phyloP scores from a whole-genome alignment of 2,329 filamentous ascomycete genomes.

The Aspergillus udagawae region DNA sequence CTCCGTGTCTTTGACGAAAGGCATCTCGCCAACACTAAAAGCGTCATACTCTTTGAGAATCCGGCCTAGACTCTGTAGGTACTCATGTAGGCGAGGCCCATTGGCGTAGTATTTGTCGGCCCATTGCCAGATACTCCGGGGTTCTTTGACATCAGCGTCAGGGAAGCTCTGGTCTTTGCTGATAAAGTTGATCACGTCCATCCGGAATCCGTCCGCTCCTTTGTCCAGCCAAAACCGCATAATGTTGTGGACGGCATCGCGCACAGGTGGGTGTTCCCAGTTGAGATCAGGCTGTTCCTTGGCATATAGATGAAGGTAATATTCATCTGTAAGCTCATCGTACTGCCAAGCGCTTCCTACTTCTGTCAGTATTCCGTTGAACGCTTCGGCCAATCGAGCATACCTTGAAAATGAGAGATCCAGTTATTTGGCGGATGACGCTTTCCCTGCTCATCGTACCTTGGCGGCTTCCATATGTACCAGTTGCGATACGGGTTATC shows the following conservation, averaged over 20 bases:
- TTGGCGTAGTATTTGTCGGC: slow-evolving; percentile 49
- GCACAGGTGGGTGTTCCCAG: slow-evolving; percentile 68
- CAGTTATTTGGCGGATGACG: slow-evolving; percentile 73
- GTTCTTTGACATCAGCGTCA: slow-evolving; percentile 35
- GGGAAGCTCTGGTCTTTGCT: slow-evolving; percentile 59
- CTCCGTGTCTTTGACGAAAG: slow-evolving; percentile 44
- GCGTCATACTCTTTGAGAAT: slow-evolving; percentile 55
- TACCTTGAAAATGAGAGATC: slow-evolving; percentile 47
- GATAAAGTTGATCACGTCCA: slow-evolving; percentile 71
- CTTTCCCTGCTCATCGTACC: slow-evolving; percentile 51
- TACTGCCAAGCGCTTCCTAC: slow-evolving; percentile 51
- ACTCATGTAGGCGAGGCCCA: slow-evolving; percentile 42
- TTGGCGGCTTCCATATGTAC: slow-evolving; percentile 58
- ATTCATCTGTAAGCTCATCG: slow-evolving; percentile 68
- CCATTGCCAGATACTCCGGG: slow-evolving; percentile 29
- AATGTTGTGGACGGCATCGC: slow-evolving; percentile 66
- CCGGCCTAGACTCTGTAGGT: slow-evolving; percentile 49
- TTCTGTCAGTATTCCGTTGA: not conserved
- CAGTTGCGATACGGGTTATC: slow-evolving; percentile 64
- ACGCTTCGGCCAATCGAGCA: not conserved
- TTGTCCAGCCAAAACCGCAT: slow-evolving; percentile 77
- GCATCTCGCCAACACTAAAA: slow-evolving; percentile 61
- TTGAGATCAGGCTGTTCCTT: slow-evolving; percentile 79
- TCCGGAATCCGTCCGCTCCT: slow-evolving; percentile 69
- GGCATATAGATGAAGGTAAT: slow-evolving; percentile 73